Percentiles rank a stretch among this genome's conserved stretches.
Evolutionary conservation across 2,329 filamentous ascomycete genomes (phyloP).

Genomic region (Trichothecium roseum): DNA sequence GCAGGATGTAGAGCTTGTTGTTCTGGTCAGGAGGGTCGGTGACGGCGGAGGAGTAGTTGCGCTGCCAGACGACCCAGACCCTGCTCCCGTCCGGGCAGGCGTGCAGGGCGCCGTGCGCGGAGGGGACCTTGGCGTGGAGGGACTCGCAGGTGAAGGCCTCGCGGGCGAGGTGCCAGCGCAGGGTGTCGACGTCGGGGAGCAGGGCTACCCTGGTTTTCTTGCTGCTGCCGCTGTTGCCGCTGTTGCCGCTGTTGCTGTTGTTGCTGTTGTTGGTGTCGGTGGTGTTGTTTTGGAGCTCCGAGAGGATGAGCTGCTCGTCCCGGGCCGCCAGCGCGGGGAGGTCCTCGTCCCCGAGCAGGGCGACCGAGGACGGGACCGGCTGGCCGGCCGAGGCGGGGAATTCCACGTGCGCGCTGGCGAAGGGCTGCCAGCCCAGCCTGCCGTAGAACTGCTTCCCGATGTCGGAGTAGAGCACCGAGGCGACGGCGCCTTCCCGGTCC

Average conservation of each 20-base stretch:
- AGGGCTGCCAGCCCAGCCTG: conserved; percentile 64
- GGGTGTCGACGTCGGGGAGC: conserved; percentile 18
- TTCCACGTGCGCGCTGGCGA: conserved; percentile 61
- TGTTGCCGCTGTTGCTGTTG: no score
- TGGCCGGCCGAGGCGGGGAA: conserved; percentile 29
- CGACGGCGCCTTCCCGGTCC: conserved; percentile 31
- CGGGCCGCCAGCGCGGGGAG: conserved; percentile 49
- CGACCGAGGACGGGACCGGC: conserved; percentile 13
- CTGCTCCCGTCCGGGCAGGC: conserved; percentile 37
- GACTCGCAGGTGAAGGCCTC: conserved; percentile 68
- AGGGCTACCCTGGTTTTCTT: conserved; percentile 8
- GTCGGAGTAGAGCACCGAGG: conserved; percentile 78
- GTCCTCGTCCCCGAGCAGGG: conserved; percentile 45
- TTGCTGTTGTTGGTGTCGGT: no score
- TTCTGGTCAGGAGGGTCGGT: conserved; percentile 42
- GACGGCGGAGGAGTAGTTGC: conserved; percentile 48
- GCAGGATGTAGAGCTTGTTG: conserved; percentile 62
- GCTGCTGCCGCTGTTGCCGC: no score
- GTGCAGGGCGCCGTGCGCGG: conserved; percentile 61
- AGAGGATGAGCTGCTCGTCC: conserved; percentile 54
- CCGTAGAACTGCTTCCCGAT: conserved; percentile 79
- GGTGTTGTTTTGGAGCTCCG: conserved; percentile 37
- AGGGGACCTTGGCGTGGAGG: conserved; percentile 32
- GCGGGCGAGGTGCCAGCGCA: conserved; percentile 56
- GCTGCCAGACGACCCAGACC: conserved; percentile 67